Conservation (phyloP, 2,329 filamentous ascomycete genomes). For the Cladosporium sp. region DNA sequence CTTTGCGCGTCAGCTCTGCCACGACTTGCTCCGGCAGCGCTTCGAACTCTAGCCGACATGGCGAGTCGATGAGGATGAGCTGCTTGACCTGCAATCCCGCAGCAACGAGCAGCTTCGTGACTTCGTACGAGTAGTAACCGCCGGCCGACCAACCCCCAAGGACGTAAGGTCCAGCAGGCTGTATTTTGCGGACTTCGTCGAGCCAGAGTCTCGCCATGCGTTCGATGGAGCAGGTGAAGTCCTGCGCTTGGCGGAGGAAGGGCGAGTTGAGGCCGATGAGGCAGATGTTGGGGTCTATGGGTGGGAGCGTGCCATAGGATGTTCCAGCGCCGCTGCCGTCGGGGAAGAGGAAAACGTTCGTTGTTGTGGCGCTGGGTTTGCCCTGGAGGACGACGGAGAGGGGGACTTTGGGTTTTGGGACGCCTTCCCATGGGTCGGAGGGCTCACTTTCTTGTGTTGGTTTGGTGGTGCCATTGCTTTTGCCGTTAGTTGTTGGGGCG, state of each 20-base stretch:
- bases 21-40: conserved; percentile 59
- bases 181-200: conserved; percentile 68
- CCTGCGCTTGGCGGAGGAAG: conserved; percentile 67
- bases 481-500: not conserved
- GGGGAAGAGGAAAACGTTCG: conserved; percentile 55
- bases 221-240: conserved; percentile 65
- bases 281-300: conserved; percentile 51
- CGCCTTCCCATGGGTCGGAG: conserved; percentile 32
- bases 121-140: conserved; percentile 56
- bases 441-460: conserved; percentile 21
- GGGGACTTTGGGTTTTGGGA: conserved; percentile 35
- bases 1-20: conserved; percentile 70
- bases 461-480: not conserved
- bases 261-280: conserved; percentile 65
- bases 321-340: conserved; percentile 62
- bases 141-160: conserved; percentile 58
- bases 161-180: conserved; percentile 63
- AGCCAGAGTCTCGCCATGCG: conserved; percentile 66
- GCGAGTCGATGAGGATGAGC: conserved; percentile 55
- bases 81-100: conserved; percentile 51
- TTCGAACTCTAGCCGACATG: conserved; percentile 52
- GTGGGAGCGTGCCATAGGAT: conserved; percentile 64
- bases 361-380: conserved; percentile 55
- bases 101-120: conserved; percentile 49
- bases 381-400: conserved; percentile 58